Conservation (phyloP, 2,329 filamentous ascomycete species). For the Pseudocercospora eumusae region DNA sequence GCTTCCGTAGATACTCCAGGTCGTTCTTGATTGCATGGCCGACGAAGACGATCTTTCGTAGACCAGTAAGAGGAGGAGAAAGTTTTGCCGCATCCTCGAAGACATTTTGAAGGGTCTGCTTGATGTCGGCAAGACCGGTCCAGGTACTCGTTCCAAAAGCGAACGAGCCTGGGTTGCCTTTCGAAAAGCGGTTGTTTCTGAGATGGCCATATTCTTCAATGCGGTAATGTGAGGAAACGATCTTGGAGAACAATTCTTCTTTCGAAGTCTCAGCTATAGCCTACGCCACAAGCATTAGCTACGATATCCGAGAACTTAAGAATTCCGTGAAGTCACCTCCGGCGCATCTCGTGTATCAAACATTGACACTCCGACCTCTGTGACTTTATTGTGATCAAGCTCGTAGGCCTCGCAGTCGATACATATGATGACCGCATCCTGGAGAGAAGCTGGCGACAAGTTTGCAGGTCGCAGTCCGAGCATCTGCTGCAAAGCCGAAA, state of each 20-base stretch:
- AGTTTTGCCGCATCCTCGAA: slow-evolving; percentile 53
- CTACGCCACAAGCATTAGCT: not conserved
- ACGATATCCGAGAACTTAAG: not conserved
- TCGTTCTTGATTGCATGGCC: slow-evolving; percentile 75
- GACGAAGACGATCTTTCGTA: slow-evolving; percentile 68
- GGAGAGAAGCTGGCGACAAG: slow-evolving; percentile 12
- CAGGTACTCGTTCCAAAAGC: slow-evolving; percentile 64
- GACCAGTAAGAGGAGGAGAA: not conserved
- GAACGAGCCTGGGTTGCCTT: slow-evolving; percentile 72
- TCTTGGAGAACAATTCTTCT: slow-evolving; percentile 7
- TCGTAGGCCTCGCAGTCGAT: slow-evolving; percentile 87
- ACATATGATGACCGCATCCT: slow-evolving; percentile 66
- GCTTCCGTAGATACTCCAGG: slow-evolving; percentile 62
- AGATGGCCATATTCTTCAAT: slow-evolving; percentile 68
- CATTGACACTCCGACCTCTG: slow-evolving; percentile 81
- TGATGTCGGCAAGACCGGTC: slow-evolving; percentile 46
- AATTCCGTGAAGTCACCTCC: slow-evolving; percentile 8
- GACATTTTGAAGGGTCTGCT: slow-evolving; percentile 50
- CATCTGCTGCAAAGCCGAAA: slow-evolving; percentile 13
- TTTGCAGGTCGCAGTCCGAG: slow-evolving; percentile 10
- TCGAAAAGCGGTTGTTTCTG: slow-evolving; percentile 67
- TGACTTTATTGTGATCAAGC: slow-evolving; percentile 63
- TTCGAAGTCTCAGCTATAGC: not conserved
- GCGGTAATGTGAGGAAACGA: slow-evolving; percentile 62
- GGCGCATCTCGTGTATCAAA: slow-evolving; percentile 64